A percentile compares a stretch with the other conserved stretches of the same genome.
Conservation (phyloP, 768 basidiomycete genomes). For the Termitomyces sp. region DNA sequence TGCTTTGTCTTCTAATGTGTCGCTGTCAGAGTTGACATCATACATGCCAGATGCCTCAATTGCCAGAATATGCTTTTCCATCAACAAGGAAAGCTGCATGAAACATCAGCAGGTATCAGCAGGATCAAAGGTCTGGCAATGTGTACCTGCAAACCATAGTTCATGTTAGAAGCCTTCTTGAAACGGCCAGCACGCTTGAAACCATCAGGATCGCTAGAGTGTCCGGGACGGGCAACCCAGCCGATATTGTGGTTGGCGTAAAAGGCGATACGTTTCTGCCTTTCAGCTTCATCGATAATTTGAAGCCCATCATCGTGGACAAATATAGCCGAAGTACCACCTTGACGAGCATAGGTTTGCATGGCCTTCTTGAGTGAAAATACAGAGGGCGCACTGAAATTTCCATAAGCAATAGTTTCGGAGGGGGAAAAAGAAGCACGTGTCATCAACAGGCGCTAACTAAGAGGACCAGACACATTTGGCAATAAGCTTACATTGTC, state of each 20-base stretch:
- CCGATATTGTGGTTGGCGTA: constrained; percentile 76
- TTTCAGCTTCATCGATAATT: constrained; percentile 53
- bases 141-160: constrained; percentile 53
- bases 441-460: neutral
- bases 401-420: constrained; percentile 5
- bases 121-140: neutral
- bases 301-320: constrained; percentile 85
- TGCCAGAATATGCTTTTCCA: constrained; percentile 44
- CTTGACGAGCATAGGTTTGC: constrained; percentile 90
- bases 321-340: constrained; percentile 74
- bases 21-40: constrained; percentile 29
- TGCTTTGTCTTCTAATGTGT: constrained; percentile 65
- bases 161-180: constrained; percentile 92
- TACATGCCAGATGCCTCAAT: constrained; percentile 36
- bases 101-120: neutral
- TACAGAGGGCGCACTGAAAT: constrained; percentile 61
- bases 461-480: neutral
- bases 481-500: constrained; percentile 58
- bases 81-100: constrained; percentile 54
- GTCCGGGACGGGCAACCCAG: constrained; percentile 78
- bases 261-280: constrained; percentile 61
- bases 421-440: constrained; percentile 1
- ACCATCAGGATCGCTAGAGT: constrained; percentile 54
- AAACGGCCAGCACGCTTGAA: constrained; percentile 82
- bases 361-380: constrained; percentile 79